Base-by-base conservation (phyloP, 768 basidiomycete genomes). In the Kwoniella botswanensis region DNA sequence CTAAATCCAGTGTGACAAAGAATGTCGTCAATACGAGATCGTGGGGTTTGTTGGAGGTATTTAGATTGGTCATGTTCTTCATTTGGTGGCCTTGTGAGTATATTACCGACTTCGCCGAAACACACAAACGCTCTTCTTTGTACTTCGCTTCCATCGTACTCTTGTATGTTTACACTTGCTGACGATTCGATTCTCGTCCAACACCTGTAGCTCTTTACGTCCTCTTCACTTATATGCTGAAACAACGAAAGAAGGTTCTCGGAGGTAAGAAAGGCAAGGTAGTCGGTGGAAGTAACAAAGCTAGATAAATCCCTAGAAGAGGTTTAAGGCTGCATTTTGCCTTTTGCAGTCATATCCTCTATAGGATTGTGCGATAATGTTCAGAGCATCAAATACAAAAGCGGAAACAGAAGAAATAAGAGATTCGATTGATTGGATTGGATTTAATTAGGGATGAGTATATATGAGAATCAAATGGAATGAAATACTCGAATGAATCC, bases 51-150 rank as follows among this genome's bases (percentile, higher is more conserved):
- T 85, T 87, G 7, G 91, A 93, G 72, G 88, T 88, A 71, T 73
- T 87, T 70, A 87, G 90, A 11, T 87, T 86, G 1, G 82, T 81
- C 0, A 83, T 94, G 74, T 93, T 95, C 84, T 68, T 88, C 13
- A 86, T 90, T 44, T 98, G 96, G 95, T 93, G 93, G 88, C 93
- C 93, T 56, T 89, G 95, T 96, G 78, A 77, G 87, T 85, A 6
- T 29, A 10, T 18, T 17, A n/a, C 18, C 9, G 11, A 11, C 4
- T 21, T 61, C 26, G 26, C 26, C 26, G 26, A 26, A 26, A 26
- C 26, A 26, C 26, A 26, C 26, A 26, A 26, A 26, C 26, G 1
- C 26, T 26, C 26, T 26, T 3, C 3, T 26, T 4, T 26, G 26
- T 26, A 26, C 3, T 2, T 26, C 26, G 26, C 26, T 26, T 26